Evolutionary conservation across 78 protist genomes (phyloP), one percentile per base, ranked within the genome.

Genomic region (Acrasis kona): DNA sequence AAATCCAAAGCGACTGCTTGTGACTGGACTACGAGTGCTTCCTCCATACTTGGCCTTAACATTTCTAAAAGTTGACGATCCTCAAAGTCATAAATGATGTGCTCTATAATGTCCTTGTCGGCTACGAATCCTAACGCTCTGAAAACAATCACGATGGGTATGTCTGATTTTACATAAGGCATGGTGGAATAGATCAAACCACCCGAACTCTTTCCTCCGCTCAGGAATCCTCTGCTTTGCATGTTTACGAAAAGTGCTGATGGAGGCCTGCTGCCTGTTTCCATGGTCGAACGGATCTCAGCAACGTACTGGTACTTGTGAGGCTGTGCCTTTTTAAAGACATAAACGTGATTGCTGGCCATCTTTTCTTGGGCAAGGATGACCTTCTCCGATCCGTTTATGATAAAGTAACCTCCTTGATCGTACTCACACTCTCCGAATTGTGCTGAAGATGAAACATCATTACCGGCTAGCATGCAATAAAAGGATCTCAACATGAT

Each of bases 401-500:
- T 91, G 29, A 98, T 83, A 34, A 98, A 98, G 86, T 98, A 98
- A 39, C 99, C 99, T 9, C 99, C 98, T 32, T 91, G 96, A 79
- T 98, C 99, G 73, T 78, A 90, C 30, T 88, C 75, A 81, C 99
- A 98, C 89, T 98, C 99, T 30, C 97, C 97, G 39, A 87, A 42
- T 0, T 66, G 40, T 10, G 84, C 72, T 31, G 67, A 3, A 31
- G 65, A 41, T 29, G 57, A 73, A 41, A 67, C 81, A 28, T 5
- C 30, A 31, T 67, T 70, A 10, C 5, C 80, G 50, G 41, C 32
- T 2, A 90, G 41, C 7, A 84, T 93, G 86, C 99, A 98, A 72
- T 38, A 86, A 38, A 76, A 35, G 19, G 99, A 95, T 65, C 89
- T 70, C 40, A 98, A 84, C 99, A 98, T 98, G 39, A 98, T 87